Base-by-base conservation (phyloP, 2,329 filamentous ascomycete genomes). In the Ploettnerulaceae sp. region DNA sequence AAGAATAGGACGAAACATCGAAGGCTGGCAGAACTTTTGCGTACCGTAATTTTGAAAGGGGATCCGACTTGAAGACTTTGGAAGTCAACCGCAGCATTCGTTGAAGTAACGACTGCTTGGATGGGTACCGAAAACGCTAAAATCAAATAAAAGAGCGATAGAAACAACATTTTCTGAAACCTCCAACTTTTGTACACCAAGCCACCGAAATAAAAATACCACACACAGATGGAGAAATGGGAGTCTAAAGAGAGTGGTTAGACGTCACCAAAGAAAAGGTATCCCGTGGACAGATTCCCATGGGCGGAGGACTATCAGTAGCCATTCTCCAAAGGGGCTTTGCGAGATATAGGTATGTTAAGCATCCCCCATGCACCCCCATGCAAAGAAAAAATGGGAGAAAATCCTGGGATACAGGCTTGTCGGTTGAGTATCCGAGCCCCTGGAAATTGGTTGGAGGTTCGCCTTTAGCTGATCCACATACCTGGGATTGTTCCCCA, bases 281-380 rank as follows among this genome's bases (percentile, higher is more conserved):
- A n/a, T n/a, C n/a, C n/a, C n/a, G n/a, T n/a, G n/a, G n/a, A n/a
- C n/a, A 40, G 15, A 22, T 29, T 40, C 17, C 25, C 37, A 40
- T 18, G 12, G 37, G 20, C 14, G 17, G 25, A 20, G 25, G 5
- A 29, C 17, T 15, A 40, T 24, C 37, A 26, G 25, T 24, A 40
- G 25, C 37, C 37, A 29, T 20, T n/a, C 37, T 40, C 9, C 20
- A 40, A 29, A 29, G 3, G 11, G 37, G 31, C 37, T 40, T 29
- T 40, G 25, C 37, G 37, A 29, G 25, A 40, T 40, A 40, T 40
- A 29, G 37, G 24, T 40, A 26, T 26, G 31, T 40, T 40, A 40
- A 40, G 25, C n/a, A n/a, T 12, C 9, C 7, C 15, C 37, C 37
- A 40, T 40, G 37, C 31, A 29, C 37, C n/a, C n/a, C n/a, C n/a